phyloP scores from a whole-genome alignment of 768 basidiomycete species.

The Pulveroboletus sp. region DNA sequence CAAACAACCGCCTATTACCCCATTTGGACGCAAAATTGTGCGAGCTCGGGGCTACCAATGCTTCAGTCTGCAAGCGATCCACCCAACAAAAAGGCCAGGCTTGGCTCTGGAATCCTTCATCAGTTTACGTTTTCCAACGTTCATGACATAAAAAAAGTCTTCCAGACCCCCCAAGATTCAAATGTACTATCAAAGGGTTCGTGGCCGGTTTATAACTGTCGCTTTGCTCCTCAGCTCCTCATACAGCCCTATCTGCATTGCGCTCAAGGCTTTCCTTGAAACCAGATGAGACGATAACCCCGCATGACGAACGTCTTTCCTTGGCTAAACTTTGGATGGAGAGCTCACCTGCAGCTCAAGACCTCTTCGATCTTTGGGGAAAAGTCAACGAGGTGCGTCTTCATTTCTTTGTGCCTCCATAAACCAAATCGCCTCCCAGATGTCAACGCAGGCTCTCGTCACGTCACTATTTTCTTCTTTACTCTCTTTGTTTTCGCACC shows the following conservation, averaged over 20 bases:
- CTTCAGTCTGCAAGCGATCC: constrained; percentile 5
- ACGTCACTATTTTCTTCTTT: constrained; percentile 54
- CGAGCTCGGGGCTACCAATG: constrained; percentile 10
- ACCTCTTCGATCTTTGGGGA: constrained; percentile 65
- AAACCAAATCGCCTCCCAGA: constrained; percentile 27
- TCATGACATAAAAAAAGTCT: constrained; percentile 20
- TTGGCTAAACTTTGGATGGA: constrained; percentile 64
- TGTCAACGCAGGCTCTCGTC: constrained; percentile 39
- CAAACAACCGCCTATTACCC: too few relatives aligned
- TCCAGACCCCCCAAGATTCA: constrained; percentile 13
- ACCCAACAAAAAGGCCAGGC: constrained; percentile 23
- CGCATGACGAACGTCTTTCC: constrained; percentile 55
- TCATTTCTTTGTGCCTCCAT: neutral
- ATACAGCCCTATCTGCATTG: constrained; percentile 44
- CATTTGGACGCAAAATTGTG: neutral
- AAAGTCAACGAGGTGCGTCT: constrained; percentile 43
- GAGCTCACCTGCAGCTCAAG: constrained; percentile 47
- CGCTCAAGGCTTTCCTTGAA: constrained; percentile 53
- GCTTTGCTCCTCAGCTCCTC: neutral
- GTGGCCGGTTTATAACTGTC: neutral
- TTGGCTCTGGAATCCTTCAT: constrained; percentile 4
- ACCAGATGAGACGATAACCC: constrained; percentile 44
- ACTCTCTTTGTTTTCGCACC: constrained; percentile 58
- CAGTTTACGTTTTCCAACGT: constrained; percentile 16
- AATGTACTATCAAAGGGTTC: constrained; percentile 22